Conservation (phyloP, 1,284 basidiomycete species). For the Volvariella volvacea region DNA sequence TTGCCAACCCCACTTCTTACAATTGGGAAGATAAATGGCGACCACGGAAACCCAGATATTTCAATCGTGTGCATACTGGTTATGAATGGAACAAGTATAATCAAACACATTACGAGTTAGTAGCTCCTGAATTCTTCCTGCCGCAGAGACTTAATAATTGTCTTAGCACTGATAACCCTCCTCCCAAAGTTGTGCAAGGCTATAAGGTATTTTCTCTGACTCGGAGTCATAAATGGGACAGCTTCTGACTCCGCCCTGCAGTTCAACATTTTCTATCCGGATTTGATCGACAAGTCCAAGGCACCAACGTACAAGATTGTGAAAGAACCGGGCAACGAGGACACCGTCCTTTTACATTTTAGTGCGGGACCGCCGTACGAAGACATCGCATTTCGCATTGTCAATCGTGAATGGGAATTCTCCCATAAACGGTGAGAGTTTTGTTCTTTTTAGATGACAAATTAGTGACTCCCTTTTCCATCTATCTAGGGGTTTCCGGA, state of each 20-base stretch:
- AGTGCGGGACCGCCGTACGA: constrained; percentile 98
- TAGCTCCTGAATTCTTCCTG: constrained; percentile 14
- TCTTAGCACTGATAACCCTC: constrained; percentile 85
- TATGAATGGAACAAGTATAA: constrained; percentile 99
- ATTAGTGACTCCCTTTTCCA: constrained; percentile 8
- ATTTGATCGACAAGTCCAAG: constrained; percentile 94
- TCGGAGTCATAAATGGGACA: constrained; percentile 6
- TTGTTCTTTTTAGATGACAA: constrained; percentile 5
- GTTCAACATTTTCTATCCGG: constrained; percentile 95
- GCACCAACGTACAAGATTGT: constrained; percentile 94
- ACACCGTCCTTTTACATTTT: constrained; percentile 91
- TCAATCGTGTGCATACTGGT: constrained; percentile 99
- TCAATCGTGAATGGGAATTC: constrained; percentile 97
- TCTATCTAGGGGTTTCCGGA: constrained; percentile 73
- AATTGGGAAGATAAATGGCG: constrained; percentile 99
- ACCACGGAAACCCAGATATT: constrained; percentile 97
- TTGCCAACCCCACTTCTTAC: constrained; percentile 77
- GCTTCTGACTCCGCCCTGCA: constrained; percentile 20
- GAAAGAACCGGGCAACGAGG: constrained; percentile 88
- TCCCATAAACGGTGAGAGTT: constrained; percentile 80
- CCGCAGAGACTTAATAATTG: constrained; percentile 10
- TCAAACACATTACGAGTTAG: constrained; percentile 96
- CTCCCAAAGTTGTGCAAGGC: constrained; percentile 96
- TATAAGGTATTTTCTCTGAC: constrained; percentile 62
- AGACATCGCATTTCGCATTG: constrained; percentile 97